A percentile compares a stretch with the other conserved stretches of the same genome.
phyloP scores from a whole-genome alignment of 202 grass and related monocot species.

The Schoenoplectus triqueter region DNA sequence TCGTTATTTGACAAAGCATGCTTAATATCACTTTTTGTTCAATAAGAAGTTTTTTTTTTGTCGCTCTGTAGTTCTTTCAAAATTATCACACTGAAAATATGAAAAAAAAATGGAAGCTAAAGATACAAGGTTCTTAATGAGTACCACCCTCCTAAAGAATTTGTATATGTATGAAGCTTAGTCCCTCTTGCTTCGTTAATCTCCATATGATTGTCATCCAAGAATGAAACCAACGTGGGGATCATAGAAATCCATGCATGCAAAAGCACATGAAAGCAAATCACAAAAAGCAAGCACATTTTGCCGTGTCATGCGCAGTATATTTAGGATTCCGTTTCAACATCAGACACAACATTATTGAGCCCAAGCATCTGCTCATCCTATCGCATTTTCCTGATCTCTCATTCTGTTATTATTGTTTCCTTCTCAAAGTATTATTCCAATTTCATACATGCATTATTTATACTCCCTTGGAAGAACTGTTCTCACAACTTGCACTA shows the following conservation, averaged over 20 bases:
- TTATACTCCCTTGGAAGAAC: constrained; percentile 28
- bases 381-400: constrained; percentile 44
- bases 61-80: not conserved
- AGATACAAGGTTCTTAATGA: not conserved
- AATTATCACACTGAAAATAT: not conserved
- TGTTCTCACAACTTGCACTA: constrained; percentile 56
- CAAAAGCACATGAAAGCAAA: constrained; percentile 30
- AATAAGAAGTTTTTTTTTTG: not conserved
- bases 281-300: constrained; percentile 40
- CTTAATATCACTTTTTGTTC: not conserved
- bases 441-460: constrained; percentile 39
- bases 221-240: constrained; percentile 33
- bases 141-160: not conserved
- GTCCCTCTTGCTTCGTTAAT: constrained; percentile 16
- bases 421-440: constrained; percentile 50
- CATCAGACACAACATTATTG: constrained; percentile 67
- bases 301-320: constrained; percentile 25
- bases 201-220: constrained; percentile 35
- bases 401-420: constrained; percentile 49
- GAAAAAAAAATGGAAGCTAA: not conserved
- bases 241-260: constrained; percentile 43
- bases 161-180: constrained; percentile 4
- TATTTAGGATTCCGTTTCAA: constrained; percentile 59
- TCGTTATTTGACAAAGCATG: constrained; percentile 14
- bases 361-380: constrained; percentile 64